phyloP scores from a whole-genome alignment of 2,329 filamentous ascomycete species.

The Byssoonygena ceratinophila region DNA sequence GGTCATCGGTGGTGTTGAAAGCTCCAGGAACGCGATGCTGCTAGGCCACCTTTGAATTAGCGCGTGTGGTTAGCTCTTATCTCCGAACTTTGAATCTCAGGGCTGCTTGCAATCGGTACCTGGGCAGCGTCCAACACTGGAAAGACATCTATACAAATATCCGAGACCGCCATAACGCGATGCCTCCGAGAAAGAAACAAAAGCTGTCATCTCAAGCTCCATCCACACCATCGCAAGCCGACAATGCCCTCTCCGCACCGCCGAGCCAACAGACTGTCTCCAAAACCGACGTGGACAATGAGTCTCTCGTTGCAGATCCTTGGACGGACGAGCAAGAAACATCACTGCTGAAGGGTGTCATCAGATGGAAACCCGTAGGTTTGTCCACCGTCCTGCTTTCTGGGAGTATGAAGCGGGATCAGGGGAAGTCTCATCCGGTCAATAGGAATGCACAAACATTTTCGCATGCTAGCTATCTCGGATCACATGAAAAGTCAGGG shows the following conservation, averaged over 20 bases:
- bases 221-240: conserved; percentile 17
- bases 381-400: conserved; percentile 20
- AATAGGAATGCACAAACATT: conserved; percentile 85
- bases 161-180: no score
- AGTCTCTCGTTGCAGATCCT: conserved; percentile 51
- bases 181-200: conserved; percentile 52
- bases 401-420: background rate
- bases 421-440: background rate
- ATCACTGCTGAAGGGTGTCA: conserved; percentile 82
- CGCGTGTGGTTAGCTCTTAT: no score
- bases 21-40: no score
- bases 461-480: conserved; percentile 78
- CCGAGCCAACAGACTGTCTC: conserved; percentile 19
- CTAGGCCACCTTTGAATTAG: background rate
- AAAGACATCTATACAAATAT: no score
- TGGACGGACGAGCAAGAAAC: conserved; percentile 97
- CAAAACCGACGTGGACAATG: conserved; percentile 32
- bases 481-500: conserved; percentile 71
- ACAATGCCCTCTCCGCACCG: conserved; percentile 19
- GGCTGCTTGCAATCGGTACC: no score
- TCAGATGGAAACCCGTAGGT: conserved; percentile 95
- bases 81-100: no score
- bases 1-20: no score
- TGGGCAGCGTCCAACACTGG: no score
- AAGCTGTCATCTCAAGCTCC: conserved; percentile 36